phyloP scores from a whole-genome alignment of 2,329 filamentous ascomycete species.

The Teratosphaeria nubilosa region DNA sequence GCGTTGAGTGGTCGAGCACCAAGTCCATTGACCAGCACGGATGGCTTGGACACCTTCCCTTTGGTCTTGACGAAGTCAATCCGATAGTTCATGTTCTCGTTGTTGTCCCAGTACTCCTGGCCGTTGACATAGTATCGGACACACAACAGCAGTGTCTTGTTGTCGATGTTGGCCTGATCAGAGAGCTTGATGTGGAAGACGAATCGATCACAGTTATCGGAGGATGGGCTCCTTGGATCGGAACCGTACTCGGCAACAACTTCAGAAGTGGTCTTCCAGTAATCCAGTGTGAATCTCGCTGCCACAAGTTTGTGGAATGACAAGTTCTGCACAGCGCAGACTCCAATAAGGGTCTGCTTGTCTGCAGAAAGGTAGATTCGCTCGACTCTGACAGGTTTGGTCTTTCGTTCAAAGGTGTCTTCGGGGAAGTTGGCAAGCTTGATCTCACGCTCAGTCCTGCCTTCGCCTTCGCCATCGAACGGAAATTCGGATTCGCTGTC shows the following conservation, averaged over 20 bases:
- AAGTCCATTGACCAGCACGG: conserved; percentile 13
- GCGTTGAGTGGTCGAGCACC: conserved; percentile 40
- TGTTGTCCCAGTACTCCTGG: conserved; percentile 93
- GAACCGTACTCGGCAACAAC: conserved; percentile 79
- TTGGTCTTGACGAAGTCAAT: conserved; percentile 60
- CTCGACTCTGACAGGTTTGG: conserved; percentile 68
- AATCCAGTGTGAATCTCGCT: conserved; percentile 92
- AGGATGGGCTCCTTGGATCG: conserved; percentile 54
- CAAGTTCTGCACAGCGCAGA: conserved; percentile 75
- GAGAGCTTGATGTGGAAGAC: conserved; percentile 88
- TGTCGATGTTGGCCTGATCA: conserved; percentile 81
- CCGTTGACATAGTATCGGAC: conserved; percentile 78
- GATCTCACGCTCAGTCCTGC: conserved; percentile 74
- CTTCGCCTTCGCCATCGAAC: conserved; percentile 50
- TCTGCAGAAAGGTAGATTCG: conserved; percentile 78
- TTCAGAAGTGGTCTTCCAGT: conserved; percentile 98
- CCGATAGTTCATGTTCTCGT: conserved; percentile 76
- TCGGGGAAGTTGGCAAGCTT: conserved; percentile 71
- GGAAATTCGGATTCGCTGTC: conserved; percentile 86
- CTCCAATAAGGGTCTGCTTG: conserved; percentile 76
- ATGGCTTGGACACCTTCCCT: conserved; percentile 18
- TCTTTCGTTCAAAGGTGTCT: conserved; percentile 52
- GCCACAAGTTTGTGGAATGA: conserved; percentile 80
- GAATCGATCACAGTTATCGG: conserved; percentile 73
- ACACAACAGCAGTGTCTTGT: conserved; percentile 87